Percentiles rank a stretch among this genome's conserved stretches.
Evolutionary conservation across 345 rosid genomes (phyloP).

Genomic region (Lepidium africanum): DNA sequence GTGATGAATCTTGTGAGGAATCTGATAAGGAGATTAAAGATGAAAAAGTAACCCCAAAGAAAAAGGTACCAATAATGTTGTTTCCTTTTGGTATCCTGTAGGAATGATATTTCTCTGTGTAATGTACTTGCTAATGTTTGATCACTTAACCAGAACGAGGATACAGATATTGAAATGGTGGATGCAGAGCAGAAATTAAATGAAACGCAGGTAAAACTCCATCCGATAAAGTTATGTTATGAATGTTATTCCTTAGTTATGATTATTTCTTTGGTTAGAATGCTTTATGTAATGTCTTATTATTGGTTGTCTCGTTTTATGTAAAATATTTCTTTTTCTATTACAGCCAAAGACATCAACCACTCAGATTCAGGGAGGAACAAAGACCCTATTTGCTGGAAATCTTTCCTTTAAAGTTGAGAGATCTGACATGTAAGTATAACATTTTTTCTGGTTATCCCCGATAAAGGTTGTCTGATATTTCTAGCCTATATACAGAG

Average conservation of each 20-base stretch:
- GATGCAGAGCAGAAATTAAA: constrained; percentile 37
- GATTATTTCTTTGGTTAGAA: neutral
- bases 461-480: too few relatives aligned
- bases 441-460: neutral
- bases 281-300: neutral
- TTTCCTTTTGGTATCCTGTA: neutral
- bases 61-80: constrained; percentile 27
- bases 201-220: constrained; percentile 14
- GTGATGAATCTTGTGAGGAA: constrained; percentile 38
- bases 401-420: constrained; percentile 52
- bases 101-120: neutral
- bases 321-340: too few relatives aligned
- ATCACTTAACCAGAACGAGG: constrained; percentile 12
- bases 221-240: neutral
- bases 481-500: too few relatives aligned
- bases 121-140: neutral
- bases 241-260: neutral
- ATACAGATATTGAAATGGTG: constrained; percentile 42
- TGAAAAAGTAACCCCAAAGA: constrained; percentile 42
- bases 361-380: constrained; percentile 32
- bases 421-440: constrained; percentile 51
- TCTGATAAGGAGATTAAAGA: constrained; percentile 39
- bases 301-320: neutral
- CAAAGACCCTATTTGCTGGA: constrained; percentile 60
- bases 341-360: constrained; percentile 53